Evolutionary conservation across 2,329 filamentous ascomycete species (phyloP).

Genomic region (Colletotrichum gloeosporioides): DNA sequence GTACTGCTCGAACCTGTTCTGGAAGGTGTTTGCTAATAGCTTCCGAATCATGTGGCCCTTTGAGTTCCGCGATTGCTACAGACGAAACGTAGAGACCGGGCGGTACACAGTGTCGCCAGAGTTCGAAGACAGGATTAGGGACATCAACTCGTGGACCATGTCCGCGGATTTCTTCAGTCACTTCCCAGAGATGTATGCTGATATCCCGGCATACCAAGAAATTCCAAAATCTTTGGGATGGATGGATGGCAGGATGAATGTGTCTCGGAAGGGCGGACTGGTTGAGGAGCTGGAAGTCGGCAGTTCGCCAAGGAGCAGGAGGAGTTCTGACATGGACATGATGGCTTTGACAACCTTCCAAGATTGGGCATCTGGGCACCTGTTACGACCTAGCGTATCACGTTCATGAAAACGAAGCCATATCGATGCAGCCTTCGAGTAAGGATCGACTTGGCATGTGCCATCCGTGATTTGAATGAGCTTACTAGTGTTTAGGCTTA

Average conservation of each 20-base stretch:
- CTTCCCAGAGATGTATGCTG: constrained; percentile 27
- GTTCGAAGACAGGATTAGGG: constrained; percentile 28
- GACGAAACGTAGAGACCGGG: constrained; percentile 27
- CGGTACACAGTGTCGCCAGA: constrained; percentile 22
- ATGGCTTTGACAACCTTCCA: neutral
- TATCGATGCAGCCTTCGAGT: neutral
- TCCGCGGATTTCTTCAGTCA: constrained; percentile 28
- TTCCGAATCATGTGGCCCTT: constrained; percentile 30
- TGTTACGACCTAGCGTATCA: neutral
- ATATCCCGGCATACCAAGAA: constrained; percentile 11
- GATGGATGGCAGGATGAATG: neutral
- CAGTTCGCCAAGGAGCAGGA: neutral
- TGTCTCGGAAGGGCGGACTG: no score
- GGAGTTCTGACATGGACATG: neutral
- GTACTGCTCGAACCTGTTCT: constrained; percentile 31
- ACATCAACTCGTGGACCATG: constrained; percentile 34
- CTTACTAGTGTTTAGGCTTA: neutral
- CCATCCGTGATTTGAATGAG: neutral
- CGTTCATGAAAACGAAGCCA: neutral
- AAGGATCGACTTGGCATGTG: neutral
- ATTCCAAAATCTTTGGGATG: neutral
- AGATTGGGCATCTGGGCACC: neutral
- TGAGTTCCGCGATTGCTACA: constrained; percentile 30
- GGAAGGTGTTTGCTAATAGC: constrained; percentile 26
- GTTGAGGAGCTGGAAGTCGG: neutral